Percentiles rank a stretch among this genome's conserved stretches.
Conservation (phyloP, 2,329 filamentous ascomycete genomes). For the Ophiostoma sp. region DNA sequence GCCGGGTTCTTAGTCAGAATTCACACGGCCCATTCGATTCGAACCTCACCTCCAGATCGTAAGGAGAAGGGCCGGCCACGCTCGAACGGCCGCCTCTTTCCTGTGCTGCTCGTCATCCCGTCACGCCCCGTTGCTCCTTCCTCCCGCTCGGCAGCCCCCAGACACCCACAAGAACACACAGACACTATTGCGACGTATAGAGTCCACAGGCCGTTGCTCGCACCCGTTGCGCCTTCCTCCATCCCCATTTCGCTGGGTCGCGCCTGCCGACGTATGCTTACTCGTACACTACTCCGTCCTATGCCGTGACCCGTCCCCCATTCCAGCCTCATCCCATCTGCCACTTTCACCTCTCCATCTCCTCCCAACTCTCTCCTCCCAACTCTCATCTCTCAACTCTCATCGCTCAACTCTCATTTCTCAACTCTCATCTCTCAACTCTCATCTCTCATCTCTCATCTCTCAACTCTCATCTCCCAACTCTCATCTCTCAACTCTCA, state of each 20-base stretch:
- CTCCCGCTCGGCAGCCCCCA: too few species aligned
- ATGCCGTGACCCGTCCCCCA: background rate
- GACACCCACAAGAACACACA: too few species aligned
- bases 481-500: background rate
- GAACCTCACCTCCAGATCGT: background rate
- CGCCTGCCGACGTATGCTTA: background rate
- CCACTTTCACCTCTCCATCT: background rate
- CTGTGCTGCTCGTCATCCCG: background rate
- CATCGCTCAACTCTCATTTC: background rate
- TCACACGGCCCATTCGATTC: too few species aligned
- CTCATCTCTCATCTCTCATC: too few species aligned
- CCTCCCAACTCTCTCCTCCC: background rate
- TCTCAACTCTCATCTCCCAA: background rate
- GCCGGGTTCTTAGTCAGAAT: too few species aligned
- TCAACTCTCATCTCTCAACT: background rate
- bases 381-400: too few species aligned
- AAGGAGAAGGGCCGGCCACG: background rate
- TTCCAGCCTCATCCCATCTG: background rate
- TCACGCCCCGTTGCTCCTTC: too few species aligned
- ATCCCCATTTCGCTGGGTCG: conserved; percentile 6
- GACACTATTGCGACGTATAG: background rate
- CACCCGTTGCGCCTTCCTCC: background rate
- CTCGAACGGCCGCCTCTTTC: background rate
- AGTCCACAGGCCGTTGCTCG: background rate
- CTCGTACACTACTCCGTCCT: background rate